phyloP scores from a whole-genome alignment of 768 basidiomycete species.

The Lactarius evosmus region DNA sequence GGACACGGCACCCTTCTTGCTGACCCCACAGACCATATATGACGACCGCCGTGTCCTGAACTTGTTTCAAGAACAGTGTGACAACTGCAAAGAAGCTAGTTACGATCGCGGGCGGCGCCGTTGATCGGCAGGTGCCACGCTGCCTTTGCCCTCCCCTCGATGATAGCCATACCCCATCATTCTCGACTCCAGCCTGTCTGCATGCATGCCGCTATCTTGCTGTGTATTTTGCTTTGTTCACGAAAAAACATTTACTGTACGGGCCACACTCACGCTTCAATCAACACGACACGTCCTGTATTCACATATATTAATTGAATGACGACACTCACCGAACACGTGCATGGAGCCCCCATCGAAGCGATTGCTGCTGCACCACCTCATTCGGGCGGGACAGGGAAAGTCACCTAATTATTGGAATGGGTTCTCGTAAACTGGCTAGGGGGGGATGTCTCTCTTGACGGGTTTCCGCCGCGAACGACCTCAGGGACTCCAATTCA shows the following conservation, averaged over 20 bases:
- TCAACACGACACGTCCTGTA: conserved; percentile 14
- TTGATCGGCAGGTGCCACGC: conserved; percentile 22
- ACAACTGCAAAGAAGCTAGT: conserved; percentile 46
- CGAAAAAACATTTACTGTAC: conserved; percentile 16
- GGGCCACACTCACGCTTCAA: conserved; percentile 14
- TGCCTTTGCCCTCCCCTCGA: conserved; percentile 1
- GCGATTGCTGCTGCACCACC: conserved; percentile 3
- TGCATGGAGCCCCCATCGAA: conserved; percentile 7
- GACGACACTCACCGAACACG: conserved; percentile 9
- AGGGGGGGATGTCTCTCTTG: neutral
- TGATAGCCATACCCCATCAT: neutral
- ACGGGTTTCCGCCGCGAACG: neutral
- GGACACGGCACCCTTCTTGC: neutral
- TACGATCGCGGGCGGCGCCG: conserved; percentile 31
- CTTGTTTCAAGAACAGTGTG: conserved; percentile 65
- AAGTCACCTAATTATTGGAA: conserved; percentile 10
- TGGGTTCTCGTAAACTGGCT: conserved; percentile 7
- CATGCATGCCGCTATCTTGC: conserved; percentile 21
- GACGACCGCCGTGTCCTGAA: conserved; percentile 56
- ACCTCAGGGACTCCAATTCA: neutral
- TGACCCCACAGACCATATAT: conserved; percentile 28
- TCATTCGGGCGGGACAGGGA: conserved; percentile 8
- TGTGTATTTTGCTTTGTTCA: conserved; percentile 15
- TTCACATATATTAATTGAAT: conserved; percentile 12
- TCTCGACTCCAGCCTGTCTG: neutral